Percentiles rank a stretch among this genome's conserved stretches.
phyloP scores from a whole-genome alignment of 2,329 filamentous ascomycete species.

The Aspergillus sp. region DNA sequence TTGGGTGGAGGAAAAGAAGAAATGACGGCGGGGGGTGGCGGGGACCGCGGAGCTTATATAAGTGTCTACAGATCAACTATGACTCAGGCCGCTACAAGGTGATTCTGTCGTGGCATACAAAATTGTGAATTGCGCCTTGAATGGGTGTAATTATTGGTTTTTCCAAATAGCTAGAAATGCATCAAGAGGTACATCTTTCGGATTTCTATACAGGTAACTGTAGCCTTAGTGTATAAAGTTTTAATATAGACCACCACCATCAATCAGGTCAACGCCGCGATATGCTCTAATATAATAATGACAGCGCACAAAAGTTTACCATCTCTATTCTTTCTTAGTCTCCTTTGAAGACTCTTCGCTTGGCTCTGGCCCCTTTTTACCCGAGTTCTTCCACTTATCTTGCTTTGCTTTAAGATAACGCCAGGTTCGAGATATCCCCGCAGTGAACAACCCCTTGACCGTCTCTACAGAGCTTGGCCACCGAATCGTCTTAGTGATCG shows the following conservation, averaged over 20 bases:
- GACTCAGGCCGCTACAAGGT: not conserved
- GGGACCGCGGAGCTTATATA: constrained; percentile 7
- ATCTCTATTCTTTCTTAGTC: constrained; percentile 21
- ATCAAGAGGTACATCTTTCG: not conserved
- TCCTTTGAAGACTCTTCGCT: constrained; percentile 20
- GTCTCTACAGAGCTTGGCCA: constrained; percentile 92
- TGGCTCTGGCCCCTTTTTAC: constrained; percentile 26
- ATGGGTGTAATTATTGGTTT: not conserved
- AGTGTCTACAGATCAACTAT: constrained; percentile 1
- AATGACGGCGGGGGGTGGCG: constrained; percentile 6
- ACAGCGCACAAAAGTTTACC: constrained; percentile 4
- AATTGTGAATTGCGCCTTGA: not conserved
- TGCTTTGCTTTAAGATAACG: constrained; percentile 83
- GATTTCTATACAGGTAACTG: constrained; percentile 1
- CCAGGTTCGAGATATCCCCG: constrained; percentile 67
- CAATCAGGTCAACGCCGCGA: constrained; percentile 5
- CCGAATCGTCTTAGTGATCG: constrained; percentile 82
- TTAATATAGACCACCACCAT: not conserved
- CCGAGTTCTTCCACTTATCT: constrained; percentile 55
- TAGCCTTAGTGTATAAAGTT: not conserved
- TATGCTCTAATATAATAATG: constrained; percentile 14
- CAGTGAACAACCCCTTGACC: constrained; percentile 78
- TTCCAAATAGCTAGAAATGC: not conserved
- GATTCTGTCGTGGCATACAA: not conserved
- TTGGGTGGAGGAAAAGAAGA: constrained; percentile 2